Evolutionary conservation across 441 rosid species (phyloP).

Genomic region (Breynia disticha): DNA sequence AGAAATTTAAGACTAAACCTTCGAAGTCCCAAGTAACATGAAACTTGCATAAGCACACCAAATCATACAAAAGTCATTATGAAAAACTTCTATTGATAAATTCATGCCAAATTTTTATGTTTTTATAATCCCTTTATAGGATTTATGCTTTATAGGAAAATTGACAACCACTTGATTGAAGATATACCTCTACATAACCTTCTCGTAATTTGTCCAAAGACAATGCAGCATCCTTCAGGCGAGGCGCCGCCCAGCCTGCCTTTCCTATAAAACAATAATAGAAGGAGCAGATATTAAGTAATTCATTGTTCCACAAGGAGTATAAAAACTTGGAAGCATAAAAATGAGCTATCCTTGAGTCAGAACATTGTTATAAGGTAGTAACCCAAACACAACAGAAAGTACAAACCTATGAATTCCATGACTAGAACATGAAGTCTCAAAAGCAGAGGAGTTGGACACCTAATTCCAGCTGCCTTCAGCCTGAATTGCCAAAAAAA

Average conservation of each 20-base stretch:
- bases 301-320: neutral
- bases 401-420: conserved; percentile 77
- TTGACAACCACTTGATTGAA: neutral
- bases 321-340: neutral
- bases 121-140: no score
- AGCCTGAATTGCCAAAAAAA: conserved; percentile 39
- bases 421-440: conserved; percentile 92
- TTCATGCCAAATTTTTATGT: no score
- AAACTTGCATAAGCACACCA: no score
- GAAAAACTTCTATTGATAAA: no score
- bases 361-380: neutral
- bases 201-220: conserved; percentile 82
- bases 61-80: no score
- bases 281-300: neutral
- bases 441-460: conserved; percentile 64
- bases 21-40: conserved; percentile 1
- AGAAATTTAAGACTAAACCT: neutral
- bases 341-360: neutral
- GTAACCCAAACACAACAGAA: neutral
- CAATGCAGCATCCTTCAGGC: conserved; percentile 90
- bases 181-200: conserved; percentile 73
- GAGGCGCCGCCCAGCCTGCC: conserved; percentile 95
- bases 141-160: neutral
- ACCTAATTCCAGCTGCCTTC: conserved; percentile 85
- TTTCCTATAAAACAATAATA: conserved; percentile 37